Base-by-base conservation (phyloP, 2,329 filamentous ascomycete genomes). In the Diaporthe sp. region DNA sequence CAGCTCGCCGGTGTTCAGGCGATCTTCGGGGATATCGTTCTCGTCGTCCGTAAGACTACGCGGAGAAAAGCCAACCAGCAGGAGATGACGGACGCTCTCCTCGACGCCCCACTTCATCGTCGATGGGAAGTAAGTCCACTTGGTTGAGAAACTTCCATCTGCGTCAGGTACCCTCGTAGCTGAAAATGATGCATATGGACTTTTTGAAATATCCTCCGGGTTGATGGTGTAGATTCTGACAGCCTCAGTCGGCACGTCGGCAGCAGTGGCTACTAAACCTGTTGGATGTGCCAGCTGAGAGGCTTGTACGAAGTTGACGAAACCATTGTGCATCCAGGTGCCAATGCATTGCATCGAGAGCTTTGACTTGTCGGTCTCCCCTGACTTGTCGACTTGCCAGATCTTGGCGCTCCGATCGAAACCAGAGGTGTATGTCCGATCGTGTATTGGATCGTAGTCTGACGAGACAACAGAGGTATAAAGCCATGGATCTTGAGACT, bases 381-480 rank as follows among this genome's bases (percentile, higher is more conserved):
- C 85, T 3, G 81, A 78, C 0, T 78, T 62, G 9, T 84, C 79
- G 1, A 88, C 83, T 37, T 82, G 85, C 91, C 91, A 93, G 2
- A 89, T 83, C 75, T 92, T 92, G 73, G 92, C 91, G 0, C 88
- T 91, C 37, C 86, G 85, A 78, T 93, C 91, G 77, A 92, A 93
- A 77, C 90, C 90, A 0, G 89, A 90, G 0, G 91, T 93, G 75
- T 89, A 93, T 0, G 87, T 88, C 7, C 88, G 82, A 2, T 85
- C 82, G 39, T 84, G 84, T 0, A 77, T 74, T 2, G 82, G 78
- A 74, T 90, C 88, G 77, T 90, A 90, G 71, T 91, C 89, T 0
- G 90, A 91, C 7, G 89, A 89, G 0, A 92, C 91, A 0, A 93
- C 91, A 0, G 91, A 92, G 0, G 90, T 89, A 78, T 92, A 93